Conservation (phyloP, 345 rosid genomes). For the Gossypium bickii region DNA sequence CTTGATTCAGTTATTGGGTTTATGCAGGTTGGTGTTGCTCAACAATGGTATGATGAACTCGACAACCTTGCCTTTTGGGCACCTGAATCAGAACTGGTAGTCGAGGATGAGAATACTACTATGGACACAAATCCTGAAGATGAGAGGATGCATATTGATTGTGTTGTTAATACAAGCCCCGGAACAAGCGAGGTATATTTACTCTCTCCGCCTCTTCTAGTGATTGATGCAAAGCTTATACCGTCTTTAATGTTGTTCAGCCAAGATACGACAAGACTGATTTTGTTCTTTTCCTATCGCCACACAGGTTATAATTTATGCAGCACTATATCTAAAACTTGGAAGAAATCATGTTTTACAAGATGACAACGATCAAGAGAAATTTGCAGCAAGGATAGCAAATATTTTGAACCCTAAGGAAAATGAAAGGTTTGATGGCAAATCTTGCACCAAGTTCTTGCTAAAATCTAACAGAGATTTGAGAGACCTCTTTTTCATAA, state of each 20-base stretch:
- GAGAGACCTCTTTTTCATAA: constrained; percentile 58
- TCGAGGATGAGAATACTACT: constrained; percentile 36
- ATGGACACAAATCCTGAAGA: constrained; percentile 34
- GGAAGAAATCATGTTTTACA: constrained; percentile 27
- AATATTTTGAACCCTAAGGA: constrained; percentile 41
- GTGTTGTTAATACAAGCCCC: constrained; percentile 69
- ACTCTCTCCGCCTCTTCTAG: background rate
- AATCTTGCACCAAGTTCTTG: constrained; percentile 51
- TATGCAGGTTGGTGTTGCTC: constrained; percentile 77
- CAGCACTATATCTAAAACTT: constrained; percentile 66
- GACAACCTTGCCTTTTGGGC: constrained; percentile 70
- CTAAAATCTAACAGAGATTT: constrained; percentile 48
- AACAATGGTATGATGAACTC: constrained; percentile 88
- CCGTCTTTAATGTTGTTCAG: background rate
- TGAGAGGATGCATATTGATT: constrained; percentile 43
- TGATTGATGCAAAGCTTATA: background rate
- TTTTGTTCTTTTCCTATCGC: constrained; percentile 12
- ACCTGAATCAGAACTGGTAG: constrained; percentile 35
- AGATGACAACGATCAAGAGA: constrained; percentile 37
- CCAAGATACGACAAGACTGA: background rate
- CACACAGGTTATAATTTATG: constrained; percentile 58
- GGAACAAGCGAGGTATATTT: constrained; percentile 79
- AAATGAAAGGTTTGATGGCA: constrained; percentile 30
- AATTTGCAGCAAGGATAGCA: constrained; percentile 50
- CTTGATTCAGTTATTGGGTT: constrained; percentile 19